These are phyloP conservation scores for Jackrogersella minutella DNA, from an alignment of 495 filamentous ascomycete species.

Conservation along the genomic window DNA sequence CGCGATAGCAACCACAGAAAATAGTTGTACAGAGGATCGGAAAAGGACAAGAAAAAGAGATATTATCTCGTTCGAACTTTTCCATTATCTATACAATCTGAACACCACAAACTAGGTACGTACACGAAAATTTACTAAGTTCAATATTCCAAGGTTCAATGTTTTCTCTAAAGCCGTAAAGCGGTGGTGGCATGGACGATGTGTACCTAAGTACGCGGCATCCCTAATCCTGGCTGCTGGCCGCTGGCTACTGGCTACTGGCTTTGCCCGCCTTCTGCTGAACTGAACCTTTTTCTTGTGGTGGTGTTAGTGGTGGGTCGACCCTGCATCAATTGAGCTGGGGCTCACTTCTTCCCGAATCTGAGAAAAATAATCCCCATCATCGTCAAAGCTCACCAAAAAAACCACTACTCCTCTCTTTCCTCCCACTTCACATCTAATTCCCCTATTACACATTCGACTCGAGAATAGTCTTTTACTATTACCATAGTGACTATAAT, in stretches of 20 bases:
- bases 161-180: not conserved
- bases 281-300: slow-evolving; percentile 8
- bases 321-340: slow-evolving; percentile 24
- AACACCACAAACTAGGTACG: slow-evolving; percentile 3
- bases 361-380: slow-evolving; percentile 39
- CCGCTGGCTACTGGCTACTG: too few relatives aligned
- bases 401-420: slow-evolving; percentile 3
- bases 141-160: too few relatives aligned
- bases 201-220: not conserved
- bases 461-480: slow-evolving; percentile 9
- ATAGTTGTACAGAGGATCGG: slow-evolving; percentile 12
- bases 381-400: slow-evolving; percentile 23
- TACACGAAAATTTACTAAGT: slow-evolving; percentile 8
- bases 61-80: not conserved
- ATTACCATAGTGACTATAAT: slow-evolving; percentile 19
- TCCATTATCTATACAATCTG: not conserved
- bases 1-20: slow-evolving; percentile 24
- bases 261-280: not conserved
- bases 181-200: not conserved
- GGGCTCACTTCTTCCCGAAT: slow-evolving; percentile 18
- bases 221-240: not conserved
- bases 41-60: slow-evolving; percentile 1
- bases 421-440: slow-evolving; percentile 16
- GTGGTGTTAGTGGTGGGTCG: slow-evolving; percentile 18
- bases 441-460: slow-evolving; percentile 9